Evolutionary conservation across 192 early-diverging fungal genomes (phyloP), one percentile per base, ranked within the genome.

Genomic region (Powellomyces hirtus): DNA sequence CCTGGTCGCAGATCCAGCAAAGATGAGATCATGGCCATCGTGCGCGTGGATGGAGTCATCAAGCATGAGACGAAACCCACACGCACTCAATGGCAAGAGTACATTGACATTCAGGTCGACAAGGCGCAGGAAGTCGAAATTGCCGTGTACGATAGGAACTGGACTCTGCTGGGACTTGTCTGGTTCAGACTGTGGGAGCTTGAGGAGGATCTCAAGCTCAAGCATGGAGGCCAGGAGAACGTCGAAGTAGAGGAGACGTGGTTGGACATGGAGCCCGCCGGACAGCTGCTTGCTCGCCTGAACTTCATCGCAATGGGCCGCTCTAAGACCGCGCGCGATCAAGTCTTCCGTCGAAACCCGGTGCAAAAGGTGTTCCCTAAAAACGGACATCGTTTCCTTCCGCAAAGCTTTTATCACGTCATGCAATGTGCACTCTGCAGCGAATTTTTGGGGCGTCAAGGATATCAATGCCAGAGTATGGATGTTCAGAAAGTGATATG

Each of bases 381-480:
- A 78, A 93, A 94, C 75, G 95, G 97, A 1, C 97, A 98, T 71
- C 82, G 90, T 68, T 98, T 97, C 77, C 87, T 88, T 62, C 82
- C 91, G 42, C 79, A 89, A 55, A 86, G 89, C 55, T 95, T 92
- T 46, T 96, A 94, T 79, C 90, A 94, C 57, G 91, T 97, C 64
- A 94, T 95, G 90, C 88, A 89, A 70, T 98, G 97, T 75, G 93
- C 94, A 4, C 71, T 97, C 2, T 98, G 97, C 79, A 85, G 87
- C 52, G 96, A 97, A 71, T 92, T 95, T 66, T 89, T 93, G 27
- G 91, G 91, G 50, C 74, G 86, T 11, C 78, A 84, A 33, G 93
- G 93, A 24, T 96, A 91, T 77, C 91, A 94, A 72, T 98, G 97
- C 81, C 90, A 94, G 81, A 81, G 89, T 91, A 73, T 65, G 71